These are phyloP conservation scores for Kurtzmaniella quercitrusa DNA, from an alignment of 1,139 yeast species.

Conservation along the genomic window DNA sequence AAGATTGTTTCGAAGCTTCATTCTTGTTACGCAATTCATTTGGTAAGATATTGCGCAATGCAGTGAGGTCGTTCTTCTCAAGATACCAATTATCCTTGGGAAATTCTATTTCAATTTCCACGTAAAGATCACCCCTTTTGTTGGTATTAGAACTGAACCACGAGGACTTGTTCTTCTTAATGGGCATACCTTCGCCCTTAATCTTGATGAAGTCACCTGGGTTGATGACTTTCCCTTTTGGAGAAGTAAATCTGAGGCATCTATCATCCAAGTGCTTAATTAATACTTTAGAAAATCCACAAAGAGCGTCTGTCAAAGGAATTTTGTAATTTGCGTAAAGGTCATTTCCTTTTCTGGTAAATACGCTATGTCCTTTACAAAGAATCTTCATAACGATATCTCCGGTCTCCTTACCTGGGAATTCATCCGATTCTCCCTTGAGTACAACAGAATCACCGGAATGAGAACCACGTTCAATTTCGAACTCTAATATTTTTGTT, in stretches of 20 bases:
- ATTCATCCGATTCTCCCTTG: slow-evolving; percentile 74
- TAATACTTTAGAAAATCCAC: slow-evolving; percentile 70
- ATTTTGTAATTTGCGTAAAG: slow-evolving; percentile 57
- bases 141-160: slow-evolving; percentile 29
- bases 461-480: slow-evolving; percentile 67
- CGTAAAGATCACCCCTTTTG: slow-evolving; percentile 68
- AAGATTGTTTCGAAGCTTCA: slow-evolving; percentile 20
- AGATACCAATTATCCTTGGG: slow-evolving; percentile 80
- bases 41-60: slow-evolving; percentile 55
- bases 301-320: slow-evolving; percentile 73
- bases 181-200: slow-evolving; percentile 85
- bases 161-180: slow-evolving; percentile 25
- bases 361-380: slow-evolving; percentile 42
- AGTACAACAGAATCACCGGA: slow-evolving; percentile 60
- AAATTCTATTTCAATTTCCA: slow-evolving; percentile 70
- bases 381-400: slow-evolving; percentile 64
- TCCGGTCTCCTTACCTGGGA: slow-evolving; percentile 71
- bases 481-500: slow-evolving; percentile 72
- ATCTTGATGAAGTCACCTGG: slow-evolving; percentile 74
- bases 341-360: slow-evolving; percentile 62
- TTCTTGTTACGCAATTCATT: slow-evolving; percentile 24
- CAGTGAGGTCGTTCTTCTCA: slow-evolving; percentile 57
- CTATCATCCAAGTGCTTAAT: slow-evolving; percentile 83
- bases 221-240: slow-evolving; percentile 71
- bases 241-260: slow-evolving; percentile 57